Evolutionary conservation across 2,329 filamentous ascomycete genomes (phyloP), one percentile per base, ranked within the genome.

Genomic region (Colletotrichum theobromicola): DNA sequence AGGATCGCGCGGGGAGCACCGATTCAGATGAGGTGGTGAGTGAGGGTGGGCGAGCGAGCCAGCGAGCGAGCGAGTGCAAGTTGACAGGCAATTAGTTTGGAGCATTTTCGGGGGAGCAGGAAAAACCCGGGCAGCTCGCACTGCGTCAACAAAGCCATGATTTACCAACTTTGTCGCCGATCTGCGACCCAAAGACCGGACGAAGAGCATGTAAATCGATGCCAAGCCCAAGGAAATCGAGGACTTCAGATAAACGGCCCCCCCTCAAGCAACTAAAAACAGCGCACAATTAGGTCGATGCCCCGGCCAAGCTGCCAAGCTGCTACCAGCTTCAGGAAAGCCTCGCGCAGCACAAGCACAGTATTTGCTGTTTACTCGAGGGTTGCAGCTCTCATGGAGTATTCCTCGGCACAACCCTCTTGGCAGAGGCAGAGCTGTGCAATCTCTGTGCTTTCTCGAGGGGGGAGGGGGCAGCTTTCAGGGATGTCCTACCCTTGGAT

Each of bases 291-390:
- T 30, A 30, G 30, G 26, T 12, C 35, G 42, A 21, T 42, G 67
- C 26, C 6, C 37, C 32, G 24, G 68, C 68, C 72, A 74, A 72
- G 72, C 24, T 37, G 72, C 72, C 62, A 50, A 50, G 42, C 42
- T 50, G 42, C 42, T 50, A 72, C n/a, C 42, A 74, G 62, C 16
- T 34, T 32, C 35, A 34, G n/a, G 34, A 53, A 30, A 15, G 67
- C 21, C 7, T 37, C 50, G 63, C 67, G 13, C 32, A 34, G 46
- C 16, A 30, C n/a, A 50, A 34, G 46, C 16, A 30, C n/a, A 50
- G n/a, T 66, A 64, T 30, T 21, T 63, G 34, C 34, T 55, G 42
- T 58, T 21, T 26, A 7, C 32, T 53, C 42, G 18, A 28, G 28
- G 50, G n/a, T 67, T 18, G 55, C 62, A 24, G 24, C 55, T 42